Base-by-base conservation (phyloP, 1,284 basidiomycete genomes). In the Leccinum ponderosum region DNA sequence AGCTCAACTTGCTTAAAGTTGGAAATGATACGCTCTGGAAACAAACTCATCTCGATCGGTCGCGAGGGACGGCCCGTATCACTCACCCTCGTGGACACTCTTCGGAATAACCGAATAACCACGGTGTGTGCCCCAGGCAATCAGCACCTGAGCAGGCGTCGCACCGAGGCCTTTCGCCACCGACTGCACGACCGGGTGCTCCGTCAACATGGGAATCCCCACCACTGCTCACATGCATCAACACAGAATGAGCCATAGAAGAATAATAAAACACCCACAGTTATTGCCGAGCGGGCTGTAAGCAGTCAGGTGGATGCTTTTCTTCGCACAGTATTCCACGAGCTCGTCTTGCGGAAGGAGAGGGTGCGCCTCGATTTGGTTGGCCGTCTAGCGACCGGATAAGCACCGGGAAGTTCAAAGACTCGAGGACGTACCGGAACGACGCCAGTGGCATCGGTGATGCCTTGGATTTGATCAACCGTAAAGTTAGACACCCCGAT, bases 331-430 rank as follows among this genome's bases (percentile, higher is more conserved):
- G 78, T 83, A 91, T 20, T 79, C 80, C 53, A 89, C 79, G 55
- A 92, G 83, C 14, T 90, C 86, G 58, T 88, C 83, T 66, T 93
- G 89, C 4, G 83, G 88, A 55, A 89, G 81, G 53, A 87, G 81
- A 6, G 94, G 93, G 79, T 96, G 94, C 35, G 85, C 85, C 76
- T 95, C 93, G 65, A 95, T 80, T 79, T 96, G 94, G 80, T 95
- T 94, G 54, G 80, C 87, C 47, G 82, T 75, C 82, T 86, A 60
- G 11, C 4, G 20, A 56, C 52, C 22, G 3, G 42, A 25, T 63
- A 9, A 64, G 50, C 48, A 56, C 29, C 57, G 11, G 44, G 20
- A 17, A 42, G 29, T 17, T 4, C 2, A 27, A 35, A 37, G 44
- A 15, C 51, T 17, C 50, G 15, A 22, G 60, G 59, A 11, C 60